A percentile compares a stretch with the other conserved stretches of the same genome.
Evolutionary conservation across 1,284 basidiomycete genomes (phyloP).

Genomic region (Microbotryum intermedium): DNA sequence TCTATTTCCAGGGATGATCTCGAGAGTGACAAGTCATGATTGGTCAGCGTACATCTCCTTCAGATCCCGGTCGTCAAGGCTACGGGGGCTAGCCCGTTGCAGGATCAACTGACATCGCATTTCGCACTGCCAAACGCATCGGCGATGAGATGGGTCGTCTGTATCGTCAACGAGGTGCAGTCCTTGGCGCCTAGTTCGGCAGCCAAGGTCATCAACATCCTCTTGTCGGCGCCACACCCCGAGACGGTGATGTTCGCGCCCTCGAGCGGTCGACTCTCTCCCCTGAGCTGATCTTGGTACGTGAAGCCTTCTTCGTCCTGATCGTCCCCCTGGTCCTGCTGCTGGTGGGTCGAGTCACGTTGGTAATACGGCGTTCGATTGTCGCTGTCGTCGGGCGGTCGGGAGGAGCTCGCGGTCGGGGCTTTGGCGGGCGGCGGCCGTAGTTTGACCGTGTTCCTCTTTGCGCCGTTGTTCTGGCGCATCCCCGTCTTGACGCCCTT

Average conservation of each 20-base stretch:
- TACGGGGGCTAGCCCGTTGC: neutral
- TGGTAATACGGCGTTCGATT: slow-evolving; percentile 35
- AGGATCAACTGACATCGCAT: slow-evolving; percentile 50
- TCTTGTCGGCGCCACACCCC: slow-evolving; percentile 7
- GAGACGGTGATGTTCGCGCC: slow-evolving; percentile 52
- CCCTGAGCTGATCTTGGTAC: slow-evolving; percentile 10
- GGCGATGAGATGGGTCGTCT: slow-evolving; percentile 69
- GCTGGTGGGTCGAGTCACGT: slow-evolving; percentile 36
- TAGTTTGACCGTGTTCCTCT: slow-evolving; percentile 10
- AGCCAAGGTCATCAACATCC: slow-evolving; percentile 56
- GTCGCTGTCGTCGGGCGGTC: slow-evolving; percentile 43
- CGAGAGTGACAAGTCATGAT: neutral
- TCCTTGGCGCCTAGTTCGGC: slow-evolving; percentile 62
- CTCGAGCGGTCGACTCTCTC: slow-evolving; percentile 51
- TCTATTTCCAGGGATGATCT: slow-evolving; percentile 42
- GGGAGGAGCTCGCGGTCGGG: slow-evolving; percentile 44
- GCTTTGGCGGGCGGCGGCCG: slow-evolving; percentile 5
- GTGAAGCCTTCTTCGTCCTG: slow-evolving; percentile 32
- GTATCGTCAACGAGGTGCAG: slow-evolving; percentile 61
- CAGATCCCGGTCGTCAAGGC: neutral
- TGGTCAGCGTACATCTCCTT: neutral
- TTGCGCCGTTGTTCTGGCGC: slow-evolving; percentile 16
- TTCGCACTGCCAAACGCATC: slow-evolving; percentile 62
- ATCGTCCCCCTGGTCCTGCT: slow-evolving; percentile 29
- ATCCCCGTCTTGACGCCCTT: slow-evolving; percentile 16